Base-by-base conservation (phyloP, 2,329 filamentous ascomycete species). In the Fusarium keratoplasticum region DNA sequence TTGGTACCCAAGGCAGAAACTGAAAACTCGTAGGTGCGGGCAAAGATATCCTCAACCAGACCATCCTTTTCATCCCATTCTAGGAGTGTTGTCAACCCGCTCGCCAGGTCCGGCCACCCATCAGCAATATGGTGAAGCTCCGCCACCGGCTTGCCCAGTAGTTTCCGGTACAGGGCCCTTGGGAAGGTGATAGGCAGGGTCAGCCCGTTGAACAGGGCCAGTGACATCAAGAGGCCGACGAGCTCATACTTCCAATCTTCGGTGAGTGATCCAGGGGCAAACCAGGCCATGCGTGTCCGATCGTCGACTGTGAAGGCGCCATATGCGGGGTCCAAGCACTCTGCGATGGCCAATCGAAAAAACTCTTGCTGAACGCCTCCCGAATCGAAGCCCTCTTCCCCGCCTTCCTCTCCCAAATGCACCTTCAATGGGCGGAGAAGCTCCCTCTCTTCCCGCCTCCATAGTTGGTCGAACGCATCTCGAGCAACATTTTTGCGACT, bases 301-400 rank as follows among this genome's bases (percentile, higher is more conserved):
- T 89, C 83, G 76, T 98, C 95, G 35, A 94, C 89, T 0, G 91
- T 93, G 80, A 98, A 98, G 63, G 93, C 90, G 2, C 93, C 95
- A 78, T 93, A 94, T 50, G 91, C 88, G 6, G 94, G 93, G 76
- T 94, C 88, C 54, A 98, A 88, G 5, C 93, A 94, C 78, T 97
- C 92, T 1, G 90, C 90, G 76, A 98, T 91, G 20, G 94, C 91
- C 31, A 98, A 84, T 18, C 95, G 91, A 84, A 99, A 98, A 81
- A 98, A 98, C 73, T 99, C 96, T 80, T 98, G 95, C 77, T 98
- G 96, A 1, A 99, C 95, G 72, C 96, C 96, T 50, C 96, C 96
- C 58, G 96, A 95, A 81, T 99, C 96, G 36, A 97, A 90, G 0
- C 96, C 96, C 80, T 97, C 92, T 81, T 98, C 96, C 33, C 95